Evolutionary conservation across 108 stramenopile species (phyloP).

Genomic region (Pseudonitzschia pungens): DNA sequence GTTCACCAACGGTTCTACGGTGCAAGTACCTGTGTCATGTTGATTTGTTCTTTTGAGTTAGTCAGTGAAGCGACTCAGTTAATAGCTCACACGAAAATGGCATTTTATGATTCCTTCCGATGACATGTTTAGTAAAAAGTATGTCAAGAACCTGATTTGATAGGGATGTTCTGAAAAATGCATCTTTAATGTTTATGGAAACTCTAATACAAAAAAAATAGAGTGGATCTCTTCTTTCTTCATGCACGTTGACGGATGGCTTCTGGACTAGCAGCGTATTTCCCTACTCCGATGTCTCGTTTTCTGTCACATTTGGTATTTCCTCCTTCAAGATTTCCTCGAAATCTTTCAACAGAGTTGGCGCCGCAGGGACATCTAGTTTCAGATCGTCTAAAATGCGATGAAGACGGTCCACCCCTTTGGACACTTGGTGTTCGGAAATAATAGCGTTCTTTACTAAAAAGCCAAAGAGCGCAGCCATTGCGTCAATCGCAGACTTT

Average conservation of each 20-base stretch:
- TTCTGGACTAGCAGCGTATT: background rate
- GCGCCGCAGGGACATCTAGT: conserved; percentile 77
- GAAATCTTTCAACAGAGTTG: conserved; percentile 65
- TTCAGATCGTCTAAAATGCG: conserved; percentile 64
- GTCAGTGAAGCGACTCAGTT: too few species aligned
- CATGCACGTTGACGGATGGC: background rate
- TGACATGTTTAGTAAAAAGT: too few species aligned
- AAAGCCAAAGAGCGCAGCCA: conserved; percentile 76
- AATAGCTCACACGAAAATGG: too few species aligned
- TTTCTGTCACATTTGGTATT: conserved; percentile 17
- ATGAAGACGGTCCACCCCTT: conserved; percentile 72
- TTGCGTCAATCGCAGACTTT: conserved; percentile 69
- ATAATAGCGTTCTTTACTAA: conserved; percentile 79
- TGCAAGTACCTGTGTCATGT: too few species aligned
- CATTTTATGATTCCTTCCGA: too few species aligned
- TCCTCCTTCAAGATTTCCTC: conserved; percentile 63
- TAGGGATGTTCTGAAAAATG: too few species aligned
- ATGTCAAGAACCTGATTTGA: too few species aligned
- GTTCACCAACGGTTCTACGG: too few species aligned
- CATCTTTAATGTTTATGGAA: background rate
- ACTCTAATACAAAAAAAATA: background rate
- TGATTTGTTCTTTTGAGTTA: too few species aligned
- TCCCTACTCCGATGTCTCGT: conserved; percentile 23
- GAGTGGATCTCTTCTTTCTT: background rate
- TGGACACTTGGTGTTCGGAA: conserved; percentile 78